Conservation (phyloP, 1,284 basidiomycete genomes). For the Cerrena zonata region DNA sequence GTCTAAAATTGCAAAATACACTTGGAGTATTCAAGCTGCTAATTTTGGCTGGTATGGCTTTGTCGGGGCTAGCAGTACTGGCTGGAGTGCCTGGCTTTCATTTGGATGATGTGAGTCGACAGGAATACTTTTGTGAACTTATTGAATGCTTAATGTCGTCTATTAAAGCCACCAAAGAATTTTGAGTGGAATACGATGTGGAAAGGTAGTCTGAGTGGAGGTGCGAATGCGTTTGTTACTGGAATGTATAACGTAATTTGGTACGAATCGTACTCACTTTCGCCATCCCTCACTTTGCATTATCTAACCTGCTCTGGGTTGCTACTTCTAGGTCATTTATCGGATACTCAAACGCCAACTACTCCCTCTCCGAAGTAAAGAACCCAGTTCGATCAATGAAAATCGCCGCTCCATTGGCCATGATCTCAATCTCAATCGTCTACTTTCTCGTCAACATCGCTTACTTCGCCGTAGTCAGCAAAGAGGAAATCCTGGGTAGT, state of each 20-base stretch:
- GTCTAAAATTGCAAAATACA: conserved; percentile 59
- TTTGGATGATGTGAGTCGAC: conserved; percentile 37
- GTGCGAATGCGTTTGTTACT: conserved; percentile 51
- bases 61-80: conserved; percentile 58
- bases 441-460: conserved; percentile 63
- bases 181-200: conserved; percentile 49
- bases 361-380: conserved; percentile 61
- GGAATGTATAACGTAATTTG: conserved; percentile 66
- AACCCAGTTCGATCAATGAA: conserved; percentile 65
- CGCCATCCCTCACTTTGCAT: no score
- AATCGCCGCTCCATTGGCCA: conserved; percentile 58
- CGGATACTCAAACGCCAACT: conserved; percentile 69
- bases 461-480: conserved; percentile 65
- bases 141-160: neutral
- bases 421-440: conserved; percentile 46
- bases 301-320: neutral
- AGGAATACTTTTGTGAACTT: neutral
- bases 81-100: conserved; percentile 41
- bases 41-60: conserved; percentile 49
- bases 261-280: conserved; percentile 28
- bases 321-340: conserved; percentile 51
- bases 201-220: conserved; percentile 42
- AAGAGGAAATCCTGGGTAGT: conserved; percentile 57
- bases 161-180: conserved; percentile 37
- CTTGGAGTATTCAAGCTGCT: conserved; percentile 63